Percentiles rank a stretch among this genome's conserved stretches.
These are phyloP conservation scores for Fusarium abutilonis DNA, from an alignment of 2,329 filamentous ascomycete genomes.

Conservation along the genomic window DNA sequence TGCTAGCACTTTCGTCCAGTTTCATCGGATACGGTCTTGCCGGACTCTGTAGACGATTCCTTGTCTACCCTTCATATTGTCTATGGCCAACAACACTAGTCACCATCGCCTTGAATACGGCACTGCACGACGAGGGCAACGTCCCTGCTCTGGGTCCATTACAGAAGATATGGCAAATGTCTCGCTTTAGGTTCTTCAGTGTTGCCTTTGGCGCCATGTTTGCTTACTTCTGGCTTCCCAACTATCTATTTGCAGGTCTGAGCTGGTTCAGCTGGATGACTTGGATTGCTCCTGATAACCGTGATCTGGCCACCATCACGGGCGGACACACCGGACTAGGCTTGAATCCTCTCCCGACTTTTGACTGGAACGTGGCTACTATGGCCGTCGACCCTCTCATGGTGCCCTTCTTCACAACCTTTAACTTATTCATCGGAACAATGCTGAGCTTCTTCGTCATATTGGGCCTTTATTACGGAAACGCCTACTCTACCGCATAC, in stretches of 20 bases:
- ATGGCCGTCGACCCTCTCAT: constrained; percentile 51
- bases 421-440: constrained; percentile 49
- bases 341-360: constrained; percentile 54
- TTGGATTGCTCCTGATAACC: constrained; percentile 61
- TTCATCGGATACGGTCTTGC: constrained; percentile 67
- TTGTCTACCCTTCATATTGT: constrained; percentile 62
- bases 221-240: constrained; percentile 64
- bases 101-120: constrained; percentile 60
- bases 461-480: constrained; percentile 48
- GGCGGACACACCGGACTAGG: constrained; percentile 53
- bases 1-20: constrained; percentile 61
- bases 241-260: constrained; percentile 60
- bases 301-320: constrained; percentile 50
- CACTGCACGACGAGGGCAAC: constrained; percentile 57
- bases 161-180: constrained; percentile 52
- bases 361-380: constrained; percentile 56
- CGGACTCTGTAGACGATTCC: constrained; percentile 59
- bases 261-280: constrained; percentile 62
- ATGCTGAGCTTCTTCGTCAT: constrained; percentile 46
- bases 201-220: constrained; percentile 59
- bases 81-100: constrained; percentile 65
- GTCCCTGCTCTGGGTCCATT: constrained; percentile 43
- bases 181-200: constrained; percentile 60
- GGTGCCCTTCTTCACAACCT: constrained; percentile 51
- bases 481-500: constrained; percentile 51